Base-by-base conservation (phyloP, 805 yeast genomes). In the Trichomonascus vanleenenianus region DNA sequence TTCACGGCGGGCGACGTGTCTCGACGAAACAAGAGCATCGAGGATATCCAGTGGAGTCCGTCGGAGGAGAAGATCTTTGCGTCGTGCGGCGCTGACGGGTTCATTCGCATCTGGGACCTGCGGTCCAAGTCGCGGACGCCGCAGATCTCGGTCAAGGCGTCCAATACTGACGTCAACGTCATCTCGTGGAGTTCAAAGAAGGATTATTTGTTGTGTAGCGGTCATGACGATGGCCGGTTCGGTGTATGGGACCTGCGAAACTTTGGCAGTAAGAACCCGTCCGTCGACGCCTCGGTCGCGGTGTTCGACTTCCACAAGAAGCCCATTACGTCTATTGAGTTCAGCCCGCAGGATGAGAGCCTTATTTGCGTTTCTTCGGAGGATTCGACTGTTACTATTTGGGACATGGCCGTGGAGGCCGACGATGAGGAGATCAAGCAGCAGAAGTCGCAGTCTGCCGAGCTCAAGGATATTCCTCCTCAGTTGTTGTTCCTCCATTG, bases 381-480 rank as follows among this genome's bases (percentile, higher is more conserved):
- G 62, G 98, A 93, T 66, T 88, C 88, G 64, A 93, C 97, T 4
- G 97, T 93, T 7, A 88, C 97, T 1, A 70, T 93, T 54, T 93
- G 98, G 98, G 98, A 93, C 70, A 74, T 93, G 63, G 91, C 97
- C 10, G 98, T 93, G 12, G 98, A 93, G 69, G 97, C 97, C 2
- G 98, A 89, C 64, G 97, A 93, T 61, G 97, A 91, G 61, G 98
- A 91, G 66, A 84, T 91, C 54, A 79, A 85, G 47, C 84, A 83
- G 59, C 97, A 91, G 67, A 76, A 79, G 56, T 75, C 78, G 47
- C 93, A 83, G 57, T 76, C 81, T 35, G 65, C 66, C 12, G 97
- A 89, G 56, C 71, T 93, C 54, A 81, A 81, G 54, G 94, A 84
- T 57, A 85, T 91, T 52, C 98, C 98, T 14, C 93, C 97, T 18